Percentiles rank a stretch among this genome's conserved stretches.
These are phyloP conservation scores for Phyllosticta citrichinensis DNA, from an alignment of 2,329 filamentous ascomycete genomes.

Conservation along the genomic window DNA sequence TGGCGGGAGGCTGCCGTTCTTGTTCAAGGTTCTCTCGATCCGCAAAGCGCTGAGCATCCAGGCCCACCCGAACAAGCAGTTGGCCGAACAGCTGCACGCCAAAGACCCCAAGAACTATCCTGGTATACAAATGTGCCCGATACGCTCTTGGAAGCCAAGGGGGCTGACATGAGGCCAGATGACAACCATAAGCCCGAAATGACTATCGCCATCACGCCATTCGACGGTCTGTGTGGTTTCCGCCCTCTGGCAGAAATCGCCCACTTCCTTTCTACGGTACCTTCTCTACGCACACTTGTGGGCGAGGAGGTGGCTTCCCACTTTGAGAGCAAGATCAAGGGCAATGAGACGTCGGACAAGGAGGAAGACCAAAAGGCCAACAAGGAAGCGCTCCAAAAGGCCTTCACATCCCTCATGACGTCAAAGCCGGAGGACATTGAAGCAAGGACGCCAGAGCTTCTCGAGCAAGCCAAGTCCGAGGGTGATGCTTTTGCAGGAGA, in stretches of 20 bases:
- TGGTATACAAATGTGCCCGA: slow-evolving; percentile 25
- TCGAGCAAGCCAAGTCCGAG: slow-evolving; percentile 54
- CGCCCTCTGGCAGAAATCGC: slow-evolving; percentile 76
- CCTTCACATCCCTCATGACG: slow-evolving; percentile 75
- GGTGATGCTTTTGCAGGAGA: slow-evolving; percentile 64
- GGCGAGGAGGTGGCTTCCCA: slow-evolving; percentile 37
- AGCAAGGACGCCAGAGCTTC: slow-evolving; percentile 53
- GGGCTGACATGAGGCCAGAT: slow-evolving; percentile 33
- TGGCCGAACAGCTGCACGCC: slow-evolving; percentile 78
- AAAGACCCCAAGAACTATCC: slow-evolving; percentile 90
- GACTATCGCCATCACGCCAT: slow-evolving; percentile 94
- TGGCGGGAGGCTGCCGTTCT: slow-evolving; percentile 75
- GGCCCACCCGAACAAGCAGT: slow-evolving; percentile 90
- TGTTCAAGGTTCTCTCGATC: slow-evolving; percentile 97
- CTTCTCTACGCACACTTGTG: slow-evolving; percentile 38
- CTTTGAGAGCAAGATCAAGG: slow-evolving; percentile 40
- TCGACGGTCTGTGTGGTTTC: slow-evolving; percentile 94
- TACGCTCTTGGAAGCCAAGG: background rate
- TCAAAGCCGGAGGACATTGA: slow-evolving; percentile 57
- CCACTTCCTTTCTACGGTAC: slow-evolving; percentile 65
- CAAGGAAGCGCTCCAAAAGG: slow-evolving; percentile 65
- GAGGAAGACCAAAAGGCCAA: slow-evolving; percentile 43
- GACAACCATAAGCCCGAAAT: slow-evolving; percentile 99
- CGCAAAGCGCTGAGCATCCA: slow-evolving; percentile 95
- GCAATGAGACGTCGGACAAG: slow-evolving; percentile 41